These are phyloP conservation scores for Tubosaeta brunneosetosa DNA, from an alignment of 768 basidiomycete genomes.

Conservation along the genomic window DNA sequence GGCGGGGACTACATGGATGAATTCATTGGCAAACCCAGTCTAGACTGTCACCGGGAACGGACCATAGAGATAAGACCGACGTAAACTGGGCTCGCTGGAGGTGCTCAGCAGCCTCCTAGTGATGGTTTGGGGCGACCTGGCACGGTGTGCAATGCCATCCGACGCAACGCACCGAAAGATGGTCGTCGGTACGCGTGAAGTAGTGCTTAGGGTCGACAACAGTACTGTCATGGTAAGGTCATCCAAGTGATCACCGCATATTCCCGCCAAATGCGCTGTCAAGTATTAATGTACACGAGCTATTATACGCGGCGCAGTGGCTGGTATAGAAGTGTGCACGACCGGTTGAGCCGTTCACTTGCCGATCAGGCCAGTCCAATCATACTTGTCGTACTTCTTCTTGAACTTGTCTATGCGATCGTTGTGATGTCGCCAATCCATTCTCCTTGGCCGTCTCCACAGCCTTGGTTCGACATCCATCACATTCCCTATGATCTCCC, in stretches of 20 bases:
- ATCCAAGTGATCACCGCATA: not conserved
- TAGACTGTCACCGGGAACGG: not conserved
- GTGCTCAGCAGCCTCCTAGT: slow-evolving; percentile 15
- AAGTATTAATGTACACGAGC: not conserved
- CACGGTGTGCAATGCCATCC: not conserved
- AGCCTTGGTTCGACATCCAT: slow-evolving; percentile 80
- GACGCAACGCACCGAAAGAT: not conserved
- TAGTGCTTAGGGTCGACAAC: slow-evolving; percentile 3
- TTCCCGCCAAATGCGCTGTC: not conserved
- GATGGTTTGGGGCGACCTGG: not conserved
- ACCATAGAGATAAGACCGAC: slow-evolving; percentile 65
- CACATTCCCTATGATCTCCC: slow-evolving; percentile 90
- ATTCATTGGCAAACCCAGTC: not conserved
- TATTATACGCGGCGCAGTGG: no score
- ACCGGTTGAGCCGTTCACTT: slow-evolving; percentile 12
- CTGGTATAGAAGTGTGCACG: not conserved
- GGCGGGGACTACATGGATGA: slow-evolving; percentile 54
- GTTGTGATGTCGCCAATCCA: slow-evolving; percentile 67
- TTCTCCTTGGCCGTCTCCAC: slow-evolving; percentile 76
- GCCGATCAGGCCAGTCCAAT: slow-evolving; percentile 77
- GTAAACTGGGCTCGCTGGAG: slow-evolving; percentile 21
- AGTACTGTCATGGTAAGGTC: not conserved
- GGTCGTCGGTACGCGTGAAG: not conserved
- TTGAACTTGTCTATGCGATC: slow-evolving; percentile 67
- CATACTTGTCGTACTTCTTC: slow-evolving; percentile 70